These are phyloP conservation scores for Botrytis elliptica DNA, from an alignment of 2,329 filamentous ascomycete species.

Conservation along the genomic window DNA sequence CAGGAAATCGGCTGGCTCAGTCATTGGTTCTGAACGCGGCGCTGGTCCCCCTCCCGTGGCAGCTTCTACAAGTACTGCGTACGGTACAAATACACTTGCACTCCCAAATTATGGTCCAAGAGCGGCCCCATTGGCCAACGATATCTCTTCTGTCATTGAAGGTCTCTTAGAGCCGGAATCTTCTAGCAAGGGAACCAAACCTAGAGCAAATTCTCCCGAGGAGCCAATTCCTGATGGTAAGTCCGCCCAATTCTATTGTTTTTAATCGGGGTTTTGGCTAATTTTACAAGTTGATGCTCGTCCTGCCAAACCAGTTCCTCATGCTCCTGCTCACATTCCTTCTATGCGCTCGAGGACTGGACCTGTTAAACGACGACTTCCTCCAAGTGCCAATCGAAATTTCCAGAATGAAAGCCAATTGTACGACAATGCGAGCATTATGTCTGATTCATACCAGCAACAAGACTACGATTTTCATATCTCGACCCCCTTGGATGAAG, in stretches of 20 bases:
- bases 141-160: slow-evolving; percentile 27
- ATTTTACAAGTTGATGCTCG: slow-evolving; percentile 11
- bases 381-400: slow-evolving; percentile 28
- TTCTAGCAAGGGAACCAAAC: background rate
- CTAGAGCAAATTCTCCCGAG: background rate
- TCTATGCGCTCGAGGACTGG: slow-evolving; percentile 12
- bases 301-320: background rate
- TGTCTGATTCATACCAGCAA: slow-evolving; percentile 28
- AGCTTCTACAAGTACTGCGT: slow-evolving; percentile 32
- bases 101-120: slow-evolving; percentile 21
- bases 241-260: background rate
- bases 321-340: slow-evolving; percentile 7
- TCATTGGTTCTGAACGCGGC: background rate
- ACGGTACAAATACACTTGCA: slow-evolving; percentile 34
- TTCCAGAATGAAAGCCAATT: slow-evolving; percentile 42
- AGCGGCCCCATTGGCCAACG: slow-evolving; percentile 23
- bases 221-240: slow-evolving; percentile 5
- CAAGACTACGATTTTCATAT: slow-evolving; percentile 23
- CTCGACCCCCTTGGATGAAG: slow-evolving; percentile 11
- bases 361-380: slow-evolving; percentile 7
- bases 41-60: slow-evolving; percentile 29
- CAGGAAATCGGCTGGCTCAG: slow-evolving; percentile 11
- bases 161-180: slow-evolving; percentile 27
- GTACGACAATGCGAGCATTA: slow-evolving; percentile 40
- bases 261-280: background rate